Evolutionary conservation across 2,329 filamentous ascomycete genomes (phyloP).

Genomic region (Pseudovirgaria hyperparasitica): DNA sequence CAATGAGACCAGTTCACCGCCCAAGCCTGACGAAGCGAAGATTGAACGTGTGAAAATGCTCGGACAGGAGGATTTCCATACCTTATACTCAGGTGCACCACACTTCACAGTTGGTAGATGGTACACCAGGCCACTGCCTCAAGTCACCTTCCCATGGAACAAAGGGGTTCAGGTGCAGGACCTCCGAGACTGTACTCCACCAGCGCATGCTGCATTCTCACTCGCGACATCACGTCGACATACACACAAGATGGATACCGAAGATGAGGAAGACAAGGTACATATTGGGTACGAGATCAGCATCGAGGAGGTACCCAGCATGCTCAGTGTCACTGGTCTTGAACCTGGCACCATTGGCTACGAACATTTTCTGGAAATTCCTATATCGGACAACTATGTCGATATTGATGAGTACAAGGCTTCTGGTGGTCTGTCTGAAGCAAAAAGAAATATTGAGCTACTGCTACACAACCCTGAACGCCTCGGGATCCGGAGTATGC

Average conservation of each 20-base stretch:
- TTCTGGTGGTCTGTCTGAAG: constrained; percentile 15
- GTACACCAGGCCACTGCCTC: constrained; percentile 48
- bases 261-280: constrained; percentile 7
- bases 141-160: constrained; percentile 56
- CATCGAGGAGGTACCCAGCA: constrained; percentile 48
- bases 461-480: constrained; percentile 23
- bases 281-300: constrained; percentile 19
- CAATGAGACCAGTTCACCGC: too few species aligned
- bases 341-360: constrained; percentile 62
- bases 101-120: constrained; percentile 54
- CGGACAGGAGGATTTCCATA: constrained; percentile 46
- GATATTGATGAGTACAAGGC: constrained; percentile 42
- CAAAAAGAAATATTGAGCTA: constrained; percentile 31
- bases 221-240: constrained; percentile 18
- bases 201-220: constrained; percentile 23
- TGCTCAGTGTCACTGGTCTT: constrained; percentile 59
- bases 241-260: constrained; percentile 6
- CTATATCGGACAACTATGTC: constrained; percentile 47
- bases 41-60: too few species aligned
- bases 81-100: constrained; percentile 63
- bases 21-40: too few species aligned
- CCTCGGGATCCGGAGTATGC: constrained; percentile 23
- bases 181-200: constrained; percentile 38
- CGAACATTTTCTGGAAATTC: constrained; percentile 53
- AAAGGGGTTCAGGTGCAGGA: constrained; percentile 48